phyloP scores from a whole-genome alignment of 2,329 filamentous ascomycete genomes.

The Raffaelea deltoideospora region DNA sequence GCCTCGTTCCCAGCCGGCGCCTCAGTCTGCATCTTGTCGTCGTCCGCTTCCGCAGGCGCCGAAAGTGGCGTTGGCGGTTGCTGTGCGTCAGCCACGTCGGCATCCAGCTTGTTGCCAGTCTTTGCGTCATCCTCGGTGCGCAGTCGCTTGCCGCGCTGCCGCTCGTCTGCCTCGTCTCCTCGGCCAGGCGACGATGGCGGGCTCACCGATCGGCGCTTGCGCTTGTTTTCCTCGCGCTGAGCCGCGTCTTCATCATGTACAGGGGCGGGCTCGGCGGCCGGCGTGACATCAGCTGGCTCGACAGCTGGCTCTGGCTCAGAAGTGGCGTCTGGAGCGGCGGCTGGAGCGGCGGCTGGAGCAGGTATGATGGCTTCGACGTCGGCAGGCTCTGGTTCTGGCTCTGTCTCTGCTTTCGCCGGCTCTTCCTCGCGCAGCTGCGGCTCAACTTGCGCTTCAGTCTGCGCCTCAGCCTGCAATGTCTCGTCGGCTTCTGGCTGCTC shows the following conservation, averaged over 20 bases:
- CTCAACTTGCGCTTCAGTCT: no score
- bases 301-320: not conserved
- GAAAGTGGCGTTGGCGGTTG: no score
- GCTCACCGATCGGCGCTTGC: slow-evolving; percentile 51
- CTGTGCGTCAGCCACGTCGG: no score
- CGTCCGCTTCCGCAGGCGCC: slow-evolving; percentile 14
- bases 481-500: no score
- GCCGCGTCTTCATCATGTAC: slow-evolving; percentile 2
- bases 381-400: no score
- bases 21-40: slow-evolving; percentile 17
- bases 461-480: no score
- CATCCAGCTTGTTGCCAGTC: no score
- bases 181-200: slow-evolving; percentile 29
- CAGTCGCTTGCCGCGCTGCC: slow-evolving; percentile 27
- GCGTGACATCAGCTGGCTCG: no score
- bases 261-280: not conserved
- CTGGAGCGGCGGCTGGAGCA: not conserved
- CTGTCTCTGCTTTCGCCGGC: no score
- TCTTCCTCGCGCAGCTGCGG: no score
- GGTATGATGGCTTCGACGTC: no score
- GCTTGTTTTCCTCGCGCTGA: slow-evolving; percentile 32
- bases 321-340: not conserved
- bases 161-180: slow-evolving; percentile 16
- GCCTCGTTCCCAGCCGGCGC: no score
- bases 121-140: slow-evolving; percentile 2